Conservation (phyloP, 352 stramenopile species). For the Blastocystis sp. region DNA sequence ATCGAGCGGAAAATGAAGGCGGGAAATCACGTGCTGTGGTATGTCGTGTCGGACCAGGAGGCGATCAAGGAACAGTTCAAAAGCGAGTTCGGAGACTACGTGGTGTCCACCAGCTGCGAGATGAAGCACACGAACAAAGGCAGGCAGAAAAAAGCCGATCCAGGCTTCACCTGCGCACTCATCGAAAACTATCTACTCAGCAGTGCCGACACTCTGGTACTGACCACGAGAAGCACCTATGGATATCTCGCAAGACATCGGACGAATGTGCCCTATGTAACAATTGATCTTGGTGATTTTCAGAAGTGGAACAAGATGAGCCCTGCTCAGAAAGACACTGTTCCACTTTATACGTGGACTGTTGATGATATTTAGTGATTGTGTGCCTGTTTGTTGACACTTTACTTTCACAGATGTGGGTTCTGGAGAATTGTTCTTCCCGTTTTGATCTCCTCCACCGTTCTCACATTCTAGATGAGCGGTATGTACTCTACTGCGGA, state of each 20-base stretch:
- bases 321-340: neutral
- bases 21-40: neutral
- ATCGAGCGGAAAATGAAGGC: neutral
- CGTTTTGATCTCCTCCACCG: neutral
- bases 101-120: neutral
- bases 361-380: slow-evolving; percentile 9
- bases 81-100: neutral
- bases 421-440: neutral
- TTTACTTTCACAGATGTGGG: slow-evolving; percentile 5
- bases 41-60: slow-evolving; percentile 12
- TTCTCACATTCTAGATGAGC: neutral
- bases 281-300: slow-evolving; percentile 26
- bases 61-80: neutral
- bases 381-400: neutral
- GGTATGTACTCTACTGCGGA: neutral
- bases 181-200: slow-evolving; percentile 44
- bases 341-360: neutral
- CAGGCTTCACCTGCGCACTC: slow-evolving; percentile 16
- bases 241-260: slow-evolving; percentile 20
- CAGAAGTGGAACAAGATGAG: neutral
- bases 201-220: neutral
- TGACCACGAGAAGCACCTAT: slow-evolving; percentile 5
- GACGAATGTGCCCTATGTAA: neutral
- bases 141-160: neutral
- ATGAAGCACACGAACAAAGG: slow-evolving; percentile 34